Conservation (phyloP, 139 green algal species). For the Tetradesmus lagerheimii region DNA sequence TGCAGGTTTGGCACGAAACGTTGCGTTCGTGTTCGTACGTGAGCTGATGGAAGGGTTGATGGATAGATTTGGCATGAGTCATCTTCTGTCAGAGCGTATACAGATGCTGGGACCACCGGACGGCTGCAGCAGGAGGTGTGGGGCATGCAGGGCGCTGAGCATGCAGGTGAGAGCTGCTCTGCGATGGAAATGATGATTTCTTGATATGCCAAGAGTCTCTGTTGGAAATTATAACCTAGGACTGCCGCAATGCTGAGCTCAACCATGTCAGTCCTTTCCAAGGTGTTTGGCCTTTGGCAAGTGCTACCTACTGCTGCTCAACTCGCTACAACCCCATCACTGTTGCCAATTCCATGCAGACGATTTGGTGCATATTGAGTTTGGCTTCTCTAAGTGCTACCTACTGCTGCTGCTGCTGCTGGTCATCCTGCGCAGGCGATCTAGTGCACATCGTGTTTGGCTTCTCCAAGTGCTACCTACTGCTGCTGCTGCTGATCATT, state of each 20-base stretch:
- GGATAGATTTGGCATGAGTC: no score
- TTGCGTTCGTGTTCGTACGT: no score
- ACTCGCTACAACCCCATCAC: neutral
- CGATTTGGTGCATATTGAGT: slow-evolving; percentile 9
- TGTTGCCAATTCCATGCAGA: neutral
- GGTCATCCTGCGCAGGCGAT: neutral
- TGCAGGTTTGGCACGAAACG: no score
- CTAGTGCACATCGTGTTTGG: slow-evolving; percentile 12
- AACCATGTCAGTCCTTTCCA: neutral
- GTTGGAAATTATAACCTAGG: no score
- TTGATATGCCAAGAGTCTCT: no score
- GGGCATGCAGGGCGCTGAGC: neutral
- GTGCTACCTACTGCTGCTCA: neutral
- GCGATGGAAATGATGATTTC: no score
- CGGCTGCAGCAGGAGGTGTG: slow-evolving; percentile 55
- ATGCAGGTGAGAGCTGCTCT: neutral
- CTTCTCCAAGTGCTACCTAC: neutral
- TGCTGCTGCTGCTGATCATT: neutral
- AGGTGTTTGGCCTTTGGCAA: neutral
- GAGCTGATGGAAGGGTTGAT: no score
- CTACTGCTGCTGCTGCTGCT: neutral
- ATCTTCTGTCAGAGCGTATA: no score
- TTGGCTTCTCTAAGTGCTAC: neutral
- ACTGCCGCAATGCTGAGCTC: no score
- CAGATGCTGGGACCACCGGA: no score